Percentiles rank a stretch among this genome's conserved stretches.
Conservation (phyloP, 371 early-diverging fungal species). For the Rozella allomycis region DNA sequence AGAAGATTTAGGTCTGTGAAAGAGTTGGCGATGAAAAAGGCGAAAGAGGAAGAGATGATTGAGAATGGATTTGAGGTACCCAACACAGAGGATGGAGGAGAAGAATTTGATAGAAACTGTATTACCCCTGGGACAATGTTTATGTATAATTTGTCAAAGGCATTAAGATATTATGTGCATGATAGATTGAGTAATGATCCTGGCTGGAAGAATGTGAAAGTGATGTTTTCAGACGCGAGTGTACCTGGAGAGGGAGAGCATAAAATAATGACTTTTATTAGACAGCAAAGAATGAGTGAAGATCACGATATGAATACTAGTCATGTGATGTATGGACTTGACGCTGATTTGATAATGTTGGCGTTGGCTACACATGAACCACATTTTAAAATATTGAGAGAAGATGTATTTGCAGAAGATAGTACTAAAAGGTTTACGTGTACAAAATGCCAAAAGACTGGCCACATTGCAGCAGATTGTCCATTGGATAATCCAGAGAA, state of each 20-base stretch:
- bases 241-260: constrained; percentile 99
- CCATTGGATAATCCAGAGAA: too few species aligned
- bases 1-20: constrained; percentile 89
- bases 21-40: constrained; percentile 50
- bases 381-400: constrained; percentile 86
- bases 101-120: constrained; percentile 89
- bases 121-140: constrained; percentile 99
- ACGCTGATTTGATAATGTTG: constrained; percentile 98
- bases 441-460: constrained; percentile 55
- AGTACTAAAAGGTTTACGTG: constrained; percentile 38
- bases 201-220: constrained; percentile 74
- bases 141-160: constrained; percentile 76
- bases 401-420: constrained; percentile 60
- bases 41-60: constrained; percentile 42
- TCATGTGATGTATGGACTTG: constrained; percentile 93
- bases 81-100: constrained; percentile 21
- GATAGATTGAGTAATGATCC: constrained; percentile 65
- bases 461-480: constrained; percentile 60
- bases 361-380: constrained; percentile 95
- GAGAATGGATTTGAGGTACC: constrained; percentile 36
- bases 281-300: constrained; percentile 50
- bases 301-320: constrained; percentile 68
- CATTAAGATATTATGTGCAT: constrained; percentile 71
- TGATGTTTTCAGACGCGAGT: constrained; percentile 81
- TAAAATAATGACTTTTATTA: constrained; percentile 96